Evolutionary conservation across 208 protist genomes (phyloP).

Genomic region (Trypanosoma mega): DNA sequence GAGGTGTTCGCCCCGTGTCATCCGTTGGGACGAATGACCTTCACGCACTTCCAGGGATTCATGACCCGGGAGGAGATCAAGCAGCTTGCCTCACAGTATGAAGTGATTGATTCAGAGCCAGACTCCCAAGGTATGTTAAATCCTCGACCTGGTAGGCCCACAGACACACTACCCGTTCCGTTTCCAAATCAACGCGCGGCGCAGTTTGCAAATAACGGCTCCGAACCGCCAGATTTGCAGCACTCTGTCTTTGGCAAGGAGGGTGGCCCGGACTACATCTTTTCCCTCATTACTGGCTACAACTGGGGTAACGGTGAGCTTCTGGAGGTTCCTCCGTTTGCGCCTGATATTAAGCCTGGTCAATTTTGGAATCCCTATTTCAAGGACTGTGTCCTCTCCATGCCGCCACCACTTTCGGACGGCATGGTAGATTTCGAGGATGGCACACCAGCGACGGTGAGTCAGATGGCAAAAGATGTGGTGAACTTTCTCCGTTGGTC

Average conservation of each 20-base stretch:
- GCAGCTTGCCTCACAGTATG: constrained; percentile 89
- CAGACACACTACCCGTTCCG: constrained; percentile 95
- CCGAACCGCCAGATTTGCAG: constrained; percentile 97
- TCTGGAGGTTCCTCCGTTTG: constrained; percentile 80
- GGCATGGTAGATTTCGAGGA: constrained; percentile 97
- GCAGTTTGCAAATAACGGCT: constrained; percentile 96
- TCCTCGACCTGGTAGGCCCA: constrained; percentile 95
- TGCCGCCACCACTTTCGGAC: constrained; percentile 96
- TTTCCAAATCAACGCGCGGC: constrained; percentile 98
- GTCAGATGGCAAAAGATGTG: constrained; percentile 98
- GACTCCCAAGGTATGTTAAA: constrained; percentile 96
- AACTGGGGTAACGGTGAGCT: constrained; percentile 93
- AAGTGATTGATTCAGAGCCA: constrained; percentile 95
- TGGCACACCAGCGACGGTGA: constrained; percentile 95
- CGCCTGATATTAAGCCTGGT: constrained; percentile 80
- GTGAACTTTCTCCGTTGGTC: constrained; percentile 93
- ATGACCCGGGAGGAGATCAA: constrained; percentile 97
- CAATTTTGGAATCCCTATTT: constrained; percentile 99
- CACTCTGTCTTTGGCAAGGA: constrained; percentile 96
- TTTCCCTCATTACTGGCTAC: constrained; percentile 98
- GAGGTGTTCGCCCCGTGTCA: constrained; percentile 98
- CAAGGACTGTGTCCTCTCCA: constrained; percentile 96
- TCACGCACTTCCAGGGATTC: constrained; percentile 97
- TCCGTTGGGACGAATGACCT: constrained; percentile 94
- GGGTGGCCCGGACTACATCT: constrained; percentile 97